These are phyloP conservation scores for Solanum tarijense DNA, from an alignment of 257 asterid genomes.

Conservation along the genomic window DNA sequence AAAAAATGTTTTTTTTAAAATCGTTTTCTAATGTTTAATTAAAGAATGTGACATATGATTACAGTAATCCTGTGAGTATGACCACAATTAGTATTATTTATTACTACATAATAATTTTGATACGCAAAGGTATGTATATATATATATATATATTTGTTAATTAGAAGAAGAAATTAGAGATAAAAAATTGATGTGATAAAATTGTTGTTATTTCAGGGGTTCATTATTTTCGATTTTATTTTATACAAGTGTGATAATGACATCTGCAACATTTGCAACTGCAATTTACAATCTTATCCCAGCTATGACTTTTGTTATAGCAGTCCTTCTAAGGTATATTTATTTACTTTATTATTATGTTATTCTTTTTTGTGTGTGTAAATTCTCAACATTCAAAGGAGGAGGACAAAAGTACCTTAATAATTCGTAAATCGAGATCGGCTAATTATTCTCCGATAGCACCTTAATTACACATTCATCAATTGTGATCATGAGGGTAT, in stretches of 20 bases:
- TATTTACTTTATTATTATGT: neutral
- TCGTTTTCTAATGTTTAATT: neutral
- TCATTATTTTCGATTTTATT: constrained; percentile 10
- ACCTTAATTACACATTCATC: neutral
- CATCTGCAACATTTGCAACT: constrained; percentile 14
- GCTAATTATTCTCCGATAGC: neutral
- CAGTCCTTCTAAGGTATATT: constrained; percentile 6
- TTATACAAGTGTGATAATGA: constrained; percentile 8
- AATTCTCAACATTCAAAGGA: neutral
- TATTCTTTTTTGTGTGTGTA: neutral
- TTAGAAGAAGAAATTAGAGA: neutral
- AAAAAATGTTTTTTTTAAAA: too few species aligned
- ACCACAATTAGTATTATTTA: too few species aligned
- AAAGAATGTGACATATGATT: neutral
- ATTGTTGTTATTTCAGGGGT: constrained; percentile 7
- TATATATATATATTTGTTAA: neutral
- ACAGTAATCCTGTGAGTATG: too few species aligned
- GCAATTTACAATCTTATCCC: constrained; percentile 17
- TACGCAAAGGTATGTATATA: too few species aligned
- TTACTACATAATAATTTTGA: too few species aligned
- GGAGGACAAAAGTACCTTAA: neutral
- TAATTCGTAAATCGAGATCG: neutral
- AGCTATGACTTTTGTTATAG: constrained; percentile 10
- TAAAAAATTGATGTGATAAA: neutral
- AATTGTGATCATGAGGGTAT: neutral